Conservation (phyloP, 73 alveolate species). For the Paramecium tetraurelia region DNA sequence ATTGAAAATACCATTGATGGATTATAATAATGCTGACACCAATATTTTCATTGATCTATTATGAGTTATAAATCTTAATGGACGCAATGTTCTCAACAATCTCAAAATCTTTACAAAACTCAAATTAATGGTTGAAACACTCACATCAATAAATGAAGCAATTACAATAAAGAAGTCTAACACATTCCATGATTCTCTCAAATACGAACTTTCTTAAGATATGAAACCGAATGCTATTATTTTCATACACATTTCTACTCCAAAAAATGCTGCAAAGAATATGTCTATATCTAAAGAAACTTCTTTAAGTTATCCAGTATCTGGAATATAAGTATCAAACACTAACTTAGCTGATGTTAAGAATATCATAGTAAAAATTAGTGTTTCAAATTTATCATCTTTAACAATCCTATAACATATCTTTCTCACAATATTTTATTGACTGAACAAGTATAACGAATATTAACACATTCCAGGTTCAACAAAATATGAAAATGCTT, state of each 20-base stretch:
- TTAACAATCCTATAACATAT: conserved; percentile 36
- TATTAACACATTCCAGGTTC: conserved; percentile 28
- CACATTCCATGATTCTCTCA: conserved; percentile 72
- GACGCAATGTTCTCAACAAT: conserved; percentile 90
- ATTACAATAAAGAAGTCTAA: conserved; percentile 68
- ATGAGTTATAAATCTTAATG: conserved; percentile 90
- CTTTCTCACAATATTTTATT: conserved; percentile 12
- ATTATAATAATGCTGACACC: conserved; percentile 85
- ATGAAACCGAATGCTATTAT: conserved; percentile 79
- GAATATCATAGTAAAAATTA: conserved; percentile 56
- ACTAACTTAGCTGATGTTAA: conserved; percentile 51
- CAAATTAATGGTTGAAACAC: conserved; percentile 54
- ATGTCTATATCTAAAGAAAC: conserved; percentile 24
- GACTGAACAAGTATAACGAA: conserved; percentile 33
- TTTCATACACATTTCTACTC: conserved; percentile 69
- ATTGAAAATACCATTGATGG: conserved; percentile 82
- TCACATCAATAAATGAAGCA: conserved; percentile 47
- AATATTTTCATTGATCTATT: conserved; percentile 88
- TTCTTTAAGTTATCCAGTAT: neutral
- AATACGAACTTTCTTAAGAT: conserved; percentile 69
- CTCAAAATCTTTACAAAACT: conserved; percentile 85
- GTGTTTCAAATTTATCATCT: conserved; percentile 57
- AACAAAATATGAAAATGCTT: conserved; percentile 20
- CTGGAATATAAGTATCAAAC: conserved; percentile 62
- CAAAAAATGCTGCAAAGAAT: conserved; percentile 52